phyloP scores from a whole-genome alignment of 345 rosid species.

The Salix caprea region DNA sequence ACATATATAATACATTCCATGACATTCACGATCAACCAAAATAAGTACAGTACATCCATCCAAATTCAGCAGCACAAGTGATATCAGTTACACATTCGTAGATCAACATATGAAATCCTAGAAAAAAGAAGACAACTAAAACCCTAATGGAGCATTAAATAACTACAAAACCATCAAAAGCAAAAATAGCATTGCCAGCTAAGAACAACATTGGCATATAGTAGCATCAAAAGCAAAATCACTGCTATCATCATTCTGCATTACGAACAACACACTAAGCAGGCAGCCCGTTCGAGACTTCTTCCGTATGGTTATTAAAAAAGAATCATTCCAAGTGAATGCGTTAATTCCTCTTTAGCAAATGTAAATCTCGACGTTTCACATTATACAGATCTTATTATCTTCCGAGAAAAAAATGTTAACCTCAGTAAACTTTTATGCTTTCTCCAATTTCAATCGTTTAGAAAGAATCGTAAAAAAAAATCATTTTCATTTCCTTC shows the following conservation, averaged over 20 bases:
- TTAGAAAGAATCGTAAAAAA: background rate
- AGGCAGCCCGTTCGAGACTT: too few species aligned
- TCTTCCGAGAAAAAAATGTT: background rate
- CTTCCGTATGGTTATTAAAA: too few species aligned
- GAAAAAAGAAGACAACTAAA: background rate
- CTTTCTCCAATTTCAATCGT: background rate
- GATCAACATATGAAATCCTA: background rate
- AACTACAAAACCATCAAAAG: background rate
- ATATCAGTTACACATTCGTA: background rate
- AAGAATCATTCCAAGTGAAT: background rate
- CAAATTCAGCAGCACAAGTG: background rate
- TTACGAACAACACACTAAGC: background rate
- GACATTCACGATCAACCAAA: background rate
- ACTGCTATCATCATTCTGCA: background rate
- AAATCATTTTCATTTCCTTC: background rate
- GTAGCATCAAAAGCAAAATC: too few species aligned
- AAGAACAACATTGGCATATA: background rate
- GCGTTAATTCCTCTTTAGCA: background rate
- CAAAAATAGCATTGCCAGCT: background rate
- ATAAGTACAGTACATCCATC: background rate
- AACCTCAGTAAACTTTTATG: background rate
- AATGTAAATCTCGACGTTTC: too few species aligned
- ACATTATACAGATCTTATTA: background rate
- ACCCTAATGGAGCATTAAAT: background rate
- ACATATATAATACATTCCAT: background rate